phyloP scores from a whole-genome alignment of 2,329 filamentous ascomycete species.

The Claviceps lovelessii region DNA sequence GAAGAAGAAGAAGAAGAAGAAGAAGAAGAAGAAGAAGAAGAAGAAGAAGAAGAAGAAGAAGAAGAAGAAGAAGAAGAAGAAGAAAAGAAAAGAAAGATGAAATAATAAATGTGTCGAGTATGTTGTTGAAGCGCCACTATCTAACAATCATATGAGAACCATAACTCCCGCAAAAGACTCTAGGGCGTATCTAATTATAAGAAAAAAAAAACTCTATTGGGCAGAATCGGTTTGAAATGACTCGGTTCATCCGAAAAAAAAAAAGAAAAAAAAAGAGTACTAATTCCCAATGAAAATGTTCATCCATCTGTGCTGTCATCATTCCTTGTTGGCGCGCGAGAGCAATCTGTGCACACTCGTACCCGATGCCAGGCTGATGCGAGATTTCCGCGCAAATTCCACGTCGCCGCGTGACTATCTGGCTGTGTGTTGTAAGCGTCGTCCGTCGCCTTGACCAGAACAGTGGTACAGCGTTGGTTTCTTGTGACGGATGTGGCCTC shows the following conservation, averaged over 20 bases:
- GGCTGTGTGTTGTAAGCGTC: slow-evolving; percentile 54
- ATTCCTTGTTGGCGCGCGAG: slow-evolving; percentile 2
- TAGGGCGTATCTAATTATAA: no score
- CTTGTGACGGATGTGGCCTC: slow-evolving; percentile 3
- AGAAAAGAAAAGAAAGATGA: not conserved
- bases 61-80: no score
- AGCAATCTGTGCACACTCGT: slow-evolving; percentile 21
- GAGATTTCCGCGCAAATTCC: slow-evolving; percentile 50
- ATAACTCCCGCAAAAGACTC: no score
- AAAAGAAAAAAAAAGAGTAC: no score
- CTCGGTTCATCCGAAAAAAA: no score
- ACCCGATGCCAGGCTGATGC: slow-evolving; percentile 55
- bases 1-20: no score
- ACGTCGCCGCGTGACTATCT: slow-evolving; percentile 43
- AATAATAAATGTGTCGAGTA: not conserved
- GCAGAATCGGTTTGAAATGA: no score
- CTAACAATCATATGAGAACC: no score
- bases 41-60: no score
- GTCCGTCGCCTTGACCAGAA: slow-evolving; percentile 53
- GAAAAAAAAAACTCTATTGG: no score
- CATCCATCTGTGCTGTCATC: not conserved
- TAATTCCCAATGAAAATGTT: not conserved
- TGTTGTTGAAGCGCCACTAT: no score
- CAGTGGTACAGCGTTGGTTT: slow-evolving; percentile 28
- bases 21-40: not conserved